Evolutionary conservation across 352 stramenopile genomes (phyloP).

Genomic region (Globisporangium takayamanum): DNA sequence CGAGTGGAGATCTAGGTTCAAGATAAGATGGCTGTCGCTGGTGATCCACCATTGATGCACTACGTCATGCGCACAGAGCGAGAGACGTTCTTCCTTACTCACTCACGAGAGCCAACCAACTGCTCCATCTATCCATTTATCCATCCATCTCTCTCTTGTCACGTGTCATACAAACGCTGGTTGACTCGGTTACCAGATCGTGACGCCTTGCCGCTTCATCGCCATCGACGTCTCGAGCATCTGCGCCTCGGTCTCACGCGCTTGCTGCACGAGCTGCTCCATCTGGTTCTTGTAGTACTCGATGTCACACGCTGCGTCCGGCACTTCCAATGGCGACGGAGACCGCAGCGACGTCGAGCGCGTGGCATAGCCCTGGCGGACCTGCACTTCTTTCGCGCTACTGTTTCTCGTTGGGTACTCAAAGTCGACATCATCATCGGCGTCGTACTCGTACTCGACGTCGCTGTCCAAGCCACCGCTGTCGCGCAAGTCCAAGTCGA

Average conservation of each 20-base stretch:
- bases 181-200: constrained; percentile 18
- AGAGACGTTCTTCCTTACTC: neutral
- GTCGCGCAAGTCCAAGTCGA: constrained; percentile 19
- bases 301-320: constrained; percentile 5
- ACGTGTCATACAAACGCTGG: neutral
- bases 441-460: constrained; percentile 15
- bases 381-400: constrained; percentile 2
- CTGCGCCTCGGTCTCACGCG: constrained; percentile 63
- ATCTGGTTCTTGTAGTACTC: constrained; percentile 62
- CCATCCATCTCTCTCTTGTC: neutral
- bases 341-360: neutral
- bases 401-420: constrained; percentile 5
- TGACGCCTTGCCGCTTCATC: constrained; percentile 41
- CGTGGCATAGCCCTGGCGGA: constrained; percentile 7
- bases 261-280: constrained; percentile 58
- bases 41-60: too few species aligned
- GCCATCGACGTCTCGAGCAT: constrained; percentile 50
- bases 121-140: neutral
- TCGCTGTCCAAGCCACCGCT: constrained; percentile 19
- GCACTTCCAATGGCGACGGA: constrained; percentile 1
- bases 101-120: neutral
- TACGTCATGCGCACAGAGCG: neutral
- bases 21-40: too few species aligned
- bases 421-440: constrained; percentile 13
- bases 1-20: neutral